These are phyloP conservation scores for Ophiostoma quercus DNA, from an alignment of 2,329 filamentous ascomycete species.

Conservation along the genomic window DNA sequence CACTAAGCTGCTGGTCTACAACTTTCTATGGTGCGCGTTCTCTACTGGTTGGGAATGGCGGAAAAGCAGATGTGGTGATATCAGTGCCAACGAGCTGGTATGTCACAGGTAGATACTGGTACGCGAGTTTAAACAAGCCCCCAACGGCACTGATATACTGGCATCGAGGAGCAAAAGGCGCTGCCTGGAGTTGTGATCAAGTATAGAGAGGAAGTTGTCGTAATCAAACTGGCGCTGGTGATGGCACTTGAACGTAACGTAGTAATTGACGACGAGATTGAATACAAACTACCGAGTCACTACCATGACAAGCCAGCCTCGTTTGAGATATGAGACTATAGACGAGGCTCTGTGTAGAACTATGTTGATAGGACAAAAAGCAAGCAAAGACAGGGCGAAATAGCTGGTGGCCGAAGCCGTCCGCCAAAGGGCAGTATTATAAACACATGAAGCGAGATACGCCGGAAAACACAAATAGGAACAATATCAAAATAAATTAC, in stretches of 20 bases:
- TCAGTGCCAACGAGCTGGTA: background rate
- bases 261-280: background rate
- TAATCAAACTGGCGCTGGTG: background rate
- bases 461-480: background rate
- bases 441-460: background rate
- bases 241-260: background rate
- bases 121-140: background rate
- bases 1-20: background rate
- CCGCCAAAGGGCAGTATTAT: background rate
- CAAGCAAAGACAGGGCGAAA: background rate
- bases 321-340: background rate
- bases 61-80: background rate
- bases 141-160: background rate
- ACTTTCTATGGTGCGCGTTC: too few species aligned
- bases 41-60: background rate
- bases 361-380: background rate
- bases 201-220: background rate
- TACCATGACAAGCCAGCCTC: background rate
- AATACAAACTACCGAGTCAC: background rate
- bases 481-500: constrained; percentile 17
- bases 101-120: background rate
- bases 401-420: background rate
- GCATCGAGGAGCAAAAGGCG: background rate
- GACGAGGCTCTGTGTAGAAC: background rate
- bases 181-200: constrained; percentile 1